Conservation (phyloP, 2,329 filamentous ascomycete species). For the Claviceps africana region DNA sequence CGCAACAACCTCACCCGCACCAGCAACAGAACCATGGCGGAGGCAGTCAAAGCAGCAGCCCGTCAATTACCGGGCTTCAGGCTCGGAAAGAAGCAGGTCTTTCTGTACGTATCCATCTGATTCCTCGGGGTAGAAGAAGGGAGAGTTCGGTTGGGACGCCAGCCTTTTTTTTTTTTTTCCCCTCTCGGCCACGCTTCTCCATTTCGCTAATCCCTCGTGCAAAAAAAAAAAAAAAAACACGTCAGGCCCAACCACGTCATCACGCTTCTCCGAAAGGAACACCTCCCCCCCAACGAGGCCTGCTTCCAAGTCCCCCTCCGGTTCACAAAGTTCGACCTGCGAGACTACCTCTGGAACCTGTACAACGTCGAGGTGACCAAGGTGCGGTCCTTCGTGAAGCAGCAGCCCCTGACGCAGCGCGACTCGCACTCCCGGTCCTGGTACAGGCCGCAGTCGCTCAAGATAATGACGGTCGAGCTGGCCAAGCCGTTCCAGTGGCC, state of each 20-base stretch:
- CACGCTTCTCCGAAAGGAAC: conserved; percentile 58
- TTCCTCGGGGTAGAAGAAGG: not conserved
- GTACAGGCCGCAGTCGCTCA: conserved; percentile 59
- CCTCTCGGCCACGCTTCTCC: not conserved
- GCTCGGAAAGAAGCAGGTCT: conserved; percentile 40
- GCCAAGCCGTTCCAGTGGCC: conserved; percentile 82
- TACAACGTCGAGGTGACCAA: conserved; percentile 62
- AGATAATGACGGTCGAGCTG: conserved; percentile 93
- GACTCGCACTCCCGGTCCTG: conserved; percentile 37
- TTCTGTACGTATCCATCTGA: conserved; percentile 28
- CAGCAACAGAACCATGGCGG: conserved; percentile 22
- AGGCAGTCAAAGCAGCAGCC: conserved; percentile 23
- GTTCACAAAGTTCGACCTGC: conserved; percentile 92
- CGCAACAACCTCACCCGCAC: conserved; percentile 11
- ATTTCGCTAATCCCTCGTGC: not conserved
- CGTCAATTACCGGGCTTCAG: conserved; percentile 29
- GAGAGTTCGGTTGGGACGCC: not conserved
- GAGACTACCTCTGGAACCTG: conserved; percentile 81
- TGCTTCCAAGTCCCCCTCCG: conserved; percentile 81
- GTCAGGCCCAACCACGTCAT: conserved; percentile 67
- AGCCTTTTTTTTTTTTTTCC: not conserved
- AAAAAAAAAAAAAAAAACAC: no score
- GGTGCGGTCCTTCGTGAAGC: conserved; percentile 67
- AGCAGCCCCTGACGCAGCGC: conserved; percentile 41
- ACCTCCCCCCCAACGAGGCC: conserved; percentile 65